Conservation (phyloP, 768 basidiomycete species). For the Agaricus blazei region DNA sequence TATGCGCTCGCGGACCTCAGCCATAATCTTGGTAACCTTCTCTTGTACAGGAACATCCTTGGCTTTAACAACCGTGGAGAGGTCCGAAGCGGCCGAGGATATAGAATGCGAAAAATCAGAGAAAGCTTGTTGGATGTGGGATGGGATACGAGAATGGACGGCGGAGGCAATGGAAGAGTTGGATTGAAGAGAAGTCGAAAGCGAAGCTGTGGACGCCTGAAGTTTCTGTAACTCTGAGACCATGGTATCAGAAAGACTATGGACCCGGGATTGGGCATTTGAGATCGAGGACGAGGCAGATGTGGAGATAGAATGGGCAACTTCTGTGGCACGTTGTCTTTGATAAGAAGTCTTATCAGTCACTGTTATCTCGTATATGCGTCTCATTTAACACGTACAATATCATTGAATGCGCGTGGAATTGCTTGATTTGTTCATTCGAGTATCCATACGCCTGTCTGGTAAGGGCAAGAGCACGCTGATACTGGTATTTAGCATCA, state of each 20-base stretch:
- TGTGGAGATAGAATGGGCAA: slow-evolving; percentile 56
- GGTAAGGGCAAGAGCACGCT: slow-evolving; percentile 65
- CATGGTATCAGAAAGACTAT: slow-evolving; percentile 61
- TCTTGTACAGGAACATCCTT: slow-evolving; percentile 57
- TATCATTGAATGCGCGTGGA: slow-evolving; percentile 59
- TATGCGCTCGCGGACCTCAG: slow-evolving; percentile 57
- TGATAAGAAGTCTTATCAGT: slow-evolving; percentile 8
- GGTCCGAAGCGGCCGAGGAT: slow-evolving; percentile 44
- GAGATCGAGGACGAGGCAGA: slow-evolving; percentile 54
- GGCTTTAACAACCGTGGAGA: slow-evolving; percentile 45
- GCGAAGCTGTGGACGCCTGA: slow-evolving; percentile 49
- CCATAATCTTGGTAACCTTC: slow-evolving; percentile 51
- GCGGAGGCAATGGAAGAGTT: slow-evolving; percentile 21
- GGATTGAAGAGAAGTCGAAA: slow-evolving; percentile 38
- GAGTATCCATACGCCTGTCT: slow-evolving; percentile 61
- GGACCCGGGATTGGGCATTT: slow-evolving; percentile 51
- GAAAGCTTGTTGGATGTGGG: slow-evolving; percentile 56
- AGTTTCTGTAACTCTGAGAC: slow-evolving; percentile 62
- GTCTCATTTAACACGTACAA: slow-evolving; percentile 39
- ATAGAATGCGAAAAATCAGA: slow-evolving; percentile 43
- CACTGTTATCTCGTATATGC: background rate
- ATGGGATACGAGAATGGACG: slow-evolving; percentile 41
- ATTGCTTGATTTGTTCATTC: slow-evolving; percentile 64
- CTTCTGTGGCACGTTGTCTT: slow-evolving; percentile 67
- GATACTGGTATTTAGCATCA: slow-evolving; percentile 70